These are phyloP conservation scores for Cocos nucifera DNA, from an alignment of 176 grass and related monocot species.

Conservation along the genomic window DNA sequence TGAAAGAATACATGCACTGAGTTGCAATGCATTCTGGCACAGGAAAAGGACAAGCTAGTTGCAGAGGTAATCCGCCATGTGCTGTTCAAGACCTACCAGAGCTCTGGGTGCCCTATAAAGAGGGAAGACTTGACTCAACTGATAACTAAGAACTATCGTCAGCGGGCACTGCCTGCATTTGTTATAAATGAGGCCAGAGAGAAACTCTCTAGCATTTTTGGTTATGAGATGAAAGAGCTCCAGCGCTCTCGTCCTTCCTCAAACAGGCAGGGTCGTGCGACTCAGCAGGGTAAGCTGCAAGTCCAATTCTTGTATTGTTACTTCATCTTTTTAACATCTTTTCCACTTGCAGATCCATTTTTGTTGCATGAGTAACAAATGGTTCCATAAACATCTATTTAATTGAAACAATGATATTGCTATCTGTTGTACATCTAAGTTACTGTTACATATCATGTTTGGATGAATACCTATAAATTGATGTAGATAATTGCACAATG, in stretches of 20 bases:
- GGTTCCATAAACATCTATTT: too few relatives aligned
- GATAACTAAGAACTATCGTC: constrained; percentile 82
- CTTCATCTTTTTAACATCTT: too few relatives aligned
- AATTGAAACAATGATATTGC: too few relatives aligned
- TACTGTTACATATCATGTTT: too few relatives aligned
- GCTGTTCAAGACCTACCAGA: constrained; percentile 79
- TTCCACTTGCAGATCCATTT: too few relatives aligned
- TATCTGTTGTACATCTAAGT: too few relatives aligned
- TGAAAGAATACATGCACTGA: background rate
- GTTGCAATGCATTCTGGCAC: constrained; percentile 4
- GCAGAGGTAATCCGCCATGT: constrained; percentile 71
- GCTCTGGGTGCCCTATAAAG: constrained; percentile 66
- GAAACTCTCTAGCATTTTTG: constrained; percentile 58
- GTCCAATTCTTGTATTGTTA: background rate
- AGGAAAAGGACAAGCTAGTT: constrained; percentile 96
- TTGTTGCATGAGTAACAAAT: too few relatives aligned
- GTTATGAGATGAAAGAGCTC: constrained; percentile 84
- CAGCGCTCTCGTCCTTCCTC: constrained; percentile 51
- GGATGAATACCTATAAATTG: too few relatives aligned
- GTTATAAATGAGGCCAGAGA: constrained; percentile 75
- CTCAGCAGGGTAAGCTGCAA: constrained; percentile 36
- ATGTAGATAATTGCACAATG: too few relatives aligned
- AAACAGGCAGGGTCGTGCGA: constrained; percentile 32
- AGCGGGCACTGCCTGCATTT: constrained; percentile 49
- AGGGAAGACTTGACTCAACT: constrained; percentile 75